Evolutionary conservation across 108 stramenopile genomes (phyloP).

Genomic region (Ochromonas danica): DNA sequence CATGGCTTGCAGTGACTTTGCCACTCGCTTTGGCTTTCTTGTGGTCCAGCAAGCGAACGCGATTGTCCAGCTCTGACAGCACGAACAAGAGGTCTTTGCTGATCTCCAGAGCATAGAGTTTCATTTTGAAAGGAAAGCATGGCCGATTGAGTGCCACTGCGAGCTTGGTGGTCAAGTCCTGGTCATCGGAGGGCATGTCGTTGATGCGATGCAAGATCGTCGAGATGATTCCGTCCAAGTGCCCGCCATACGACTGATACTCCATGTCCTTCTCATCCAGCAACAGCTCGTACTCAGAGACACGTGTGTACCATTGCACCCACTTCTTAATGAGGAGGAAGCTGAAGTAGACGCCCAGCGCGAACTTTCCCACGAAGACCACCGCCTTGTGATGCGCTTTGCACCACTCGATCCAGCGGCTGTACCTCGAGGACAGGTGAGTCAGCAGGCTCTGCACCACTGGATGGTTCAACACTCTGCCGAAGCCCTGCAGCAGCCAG

Average conservation of each 20-base stretch:
- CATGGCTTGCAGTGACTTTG: no score
- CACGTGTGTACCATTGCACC: neutral
- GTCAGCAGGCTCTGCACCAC: no score
- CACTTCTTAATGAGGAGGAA: no score
- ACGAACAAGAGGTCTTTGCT: neutral
- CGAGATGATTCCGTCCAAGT: neutral
- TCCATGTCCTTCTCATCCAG: neutral
- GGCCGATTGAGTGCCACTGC: neutral
- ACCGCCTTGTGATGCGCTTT: no score
- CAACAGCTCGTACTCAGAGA: slow-evolving; percentile 3
- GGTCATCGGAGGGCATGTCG: neutral
- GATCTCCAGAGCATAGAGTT: neutral
- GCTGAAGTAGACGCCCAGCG: no score
- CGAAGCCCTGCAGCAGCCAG: no score
- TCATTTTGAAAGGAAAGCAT: neutral
- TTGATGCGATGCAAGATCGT: neutral
- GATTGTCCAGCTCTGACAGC: neutral
- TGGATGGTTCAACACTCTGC: no score
- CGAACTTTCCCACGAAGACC: no score
- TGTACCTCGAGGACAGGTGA: no score
- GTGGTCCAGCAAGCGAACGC: neutral
- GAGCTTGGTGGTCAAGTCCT: neutral
- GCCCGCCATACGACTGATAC: neutral
- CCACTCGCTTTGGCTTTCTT: neutral
- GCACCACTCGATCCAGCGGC: no score